Base-by-base conservation (phyloP, 352 stramenopile species). In the Saprolegnia parasitica region DNA sequence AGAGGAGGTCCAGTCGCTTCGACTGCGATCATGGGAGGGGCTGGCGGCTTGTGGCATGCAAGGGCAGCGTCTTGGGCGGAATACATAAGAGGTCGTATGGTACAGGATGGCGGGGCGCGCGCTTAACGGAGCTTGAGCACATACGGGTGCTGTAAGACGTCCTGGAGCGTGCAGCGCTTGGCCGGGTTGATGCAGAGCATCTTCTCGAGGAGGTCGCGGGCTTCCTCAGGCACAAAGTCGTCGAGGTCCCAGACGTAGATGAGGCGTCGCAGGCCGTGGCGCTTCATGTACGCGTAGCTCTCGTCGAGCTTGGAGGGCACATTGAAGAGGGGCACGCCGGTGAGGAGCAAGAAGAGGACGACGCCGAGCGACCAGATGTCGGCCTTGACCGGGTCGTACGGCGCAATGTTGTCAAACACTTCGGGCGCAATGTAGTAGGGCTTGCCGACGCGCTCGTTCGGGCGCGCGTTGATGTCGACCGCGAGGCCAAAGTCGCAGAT, bases 141-240 rank as follows among this genome's bases (percentile, higher is more conserved):
- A 72, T 96, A 97, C 68, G 89, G 87, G 66, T 98, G 93, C 0
- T 77, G 80, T 4, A 98, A 78, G 1, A 94, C 95, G 5, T 97
- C 90, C 50, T 94, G 85, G 21, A 98, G 92, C 40, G 77, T 96
- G 65, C 92, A 91, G n/a, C 87, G 82, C 67, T 97, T 93, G 66
- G 86, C 82, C 15, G 95, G 94, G 73, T 98, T 90, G 32, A 98
- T 97, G 60, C 89, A 77, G 6, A 98, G 77, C 89, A 98, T 96
- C 54, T 89, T 90, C 58, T 96, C 74, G 32, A 98, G 75, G 56
- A 98, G 65, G 67, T 98, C 88, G 16, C 96, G 72, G 23, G 86
- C 86, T 13, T 91, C 78, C 16, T 70, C 63, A 21, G 63, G 55
- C n/a, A 70, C 63, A 56, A 61, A 70, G n/a, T 70, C 63, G 54